Conservation (phyloP, 2,329 filamentous ascomycete genomes). For the Podosphaera xanthii region DNA sequence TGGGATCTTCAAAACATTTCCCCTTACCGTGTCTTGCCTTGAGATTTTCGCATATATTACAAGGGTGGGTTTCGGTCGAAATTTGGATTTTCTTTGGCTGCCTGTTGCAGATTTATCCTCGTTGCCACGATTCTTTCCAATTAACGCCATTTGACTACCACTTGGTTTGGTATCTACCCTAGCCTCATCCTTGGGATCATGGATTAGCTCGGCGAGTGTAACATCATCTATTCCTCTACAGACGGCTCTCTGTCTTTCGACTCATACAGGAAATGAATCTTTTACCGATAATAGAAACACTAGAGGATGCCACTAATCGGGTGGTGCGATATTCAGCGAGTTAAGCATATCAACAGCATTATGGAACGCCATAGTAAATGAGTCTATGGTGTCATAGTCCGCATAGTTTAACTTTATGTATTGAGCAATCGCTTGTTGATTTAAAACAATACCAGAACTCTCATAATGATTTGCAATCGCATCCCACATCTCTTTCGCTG, state of each 20-base stretch:
- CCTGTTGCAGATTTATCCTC: not conserved
- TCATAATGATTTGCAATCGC: not conserved
- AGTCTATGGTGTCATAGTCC: not conserved
- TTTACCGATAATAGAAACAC: not conserved
- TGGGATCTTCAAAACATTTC: conserved; percentile 1
- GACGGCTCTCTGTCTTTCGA: not conserved
- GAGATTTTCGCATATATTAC: not conserved
- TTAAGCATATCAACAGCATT: conserved; percentile 1
- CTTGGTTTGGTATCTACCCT: not conserved
- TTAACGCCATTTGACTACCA: conserved; percentile 1
- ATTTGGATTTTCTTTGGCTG: not conserved
- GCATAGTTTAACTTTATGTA: not conserved
- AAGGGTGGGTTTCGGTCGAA: not conserved
- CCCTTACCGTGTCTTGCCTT: not conserved
- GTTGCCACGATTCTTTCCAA: not conserved
- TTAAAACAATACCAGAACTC: not conserved
- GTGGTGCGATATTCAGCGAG: not conserved
- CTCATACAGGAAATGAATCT: not conserved
- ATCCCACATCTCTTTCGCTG: not conserved
- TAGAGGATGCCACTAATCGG: conserved; percentile 1
- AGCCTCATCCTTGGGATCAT: not conserved
- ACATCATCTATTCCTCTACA: not conserved
- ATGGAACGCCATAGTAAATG: not conserved
- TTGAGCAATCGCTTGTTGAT: not conserved
- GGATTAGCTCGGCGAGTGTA: not conserved